Evolutionary conservation across 768 basidiomycete genomes (phyloP).

Genomic region (Amanita fuliginea): DNA sequence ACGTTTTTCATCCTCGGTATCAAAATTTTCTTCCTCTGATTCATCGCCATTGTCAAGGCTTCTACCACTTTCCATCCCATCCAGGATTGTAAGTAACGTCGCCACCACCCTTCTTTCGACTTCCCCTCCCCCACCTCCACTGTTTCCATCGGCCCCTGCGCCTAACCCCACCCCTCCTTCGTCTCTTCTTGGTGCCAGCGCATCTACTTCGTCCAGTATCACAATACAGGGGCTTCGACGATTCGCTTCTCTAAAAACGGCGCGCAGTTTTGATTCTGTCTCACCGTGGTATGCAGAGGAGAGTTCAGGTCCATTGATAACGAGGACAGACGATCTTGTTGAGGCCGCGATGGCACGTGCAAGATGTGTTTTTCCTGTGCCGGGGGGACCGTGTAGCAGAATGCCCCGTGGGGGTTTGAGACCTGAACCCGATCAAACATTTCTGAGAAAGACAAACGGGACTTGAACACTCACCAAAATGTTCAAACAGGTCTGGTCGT

Average conservation of each 20-base stretch:
- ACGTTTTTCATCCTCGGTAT: background rate
- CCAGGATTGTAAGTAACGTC: constrained; percentile 87
- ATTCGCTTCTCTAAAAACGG: constrained; percentile 80
- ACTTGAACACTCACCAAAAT: constrained; percentile 44
- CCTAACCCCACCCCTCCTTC: constrained; percentile 41
- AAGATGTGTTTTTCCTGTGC: constrained; percentile 95
- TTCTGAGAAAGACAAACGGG: constrained; percentile 3
- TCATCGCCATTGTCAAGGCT: constrained; percentile 4
- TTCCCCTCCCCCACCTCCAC: constrained; percentile 55
- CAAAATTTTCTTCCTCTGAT: background rate
- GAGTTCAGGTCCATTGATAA: constrained; percentile 92
- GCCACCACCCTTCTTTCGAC: constrained; percentile 96
- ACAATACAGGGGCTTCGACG: constrained; percentile 83
- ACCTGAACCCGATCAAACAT: constrained; percentile 25
- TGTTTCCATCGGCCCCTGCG: constrained; percentile 41
- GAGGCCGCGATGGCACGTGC: constrained; percentile 90
- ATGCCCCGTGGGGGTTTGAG: constrained; percentile 97
- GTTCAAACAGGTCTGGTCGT: constrained; percentile 68
- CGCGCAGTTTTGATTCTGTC: constrained; percentile 83
- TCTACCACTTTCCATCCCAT: constrained; percentile 66
- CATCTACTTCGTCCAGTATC: constrained; percentile 93
- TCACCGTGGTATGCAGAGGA: constrained; percentile 96
- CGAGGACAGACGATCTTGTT: constrained; percentile 77
- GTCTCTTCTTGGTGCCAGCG: constrained; percentile 83
- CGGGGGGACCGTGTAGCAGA: constrained; percentile 89